A percentile compares a stretch with the other conserved stretches of the same genome.
Conservation (phyloP, 768 basidiomycete species). For the Neoboletus subvelutipes region DNA sequence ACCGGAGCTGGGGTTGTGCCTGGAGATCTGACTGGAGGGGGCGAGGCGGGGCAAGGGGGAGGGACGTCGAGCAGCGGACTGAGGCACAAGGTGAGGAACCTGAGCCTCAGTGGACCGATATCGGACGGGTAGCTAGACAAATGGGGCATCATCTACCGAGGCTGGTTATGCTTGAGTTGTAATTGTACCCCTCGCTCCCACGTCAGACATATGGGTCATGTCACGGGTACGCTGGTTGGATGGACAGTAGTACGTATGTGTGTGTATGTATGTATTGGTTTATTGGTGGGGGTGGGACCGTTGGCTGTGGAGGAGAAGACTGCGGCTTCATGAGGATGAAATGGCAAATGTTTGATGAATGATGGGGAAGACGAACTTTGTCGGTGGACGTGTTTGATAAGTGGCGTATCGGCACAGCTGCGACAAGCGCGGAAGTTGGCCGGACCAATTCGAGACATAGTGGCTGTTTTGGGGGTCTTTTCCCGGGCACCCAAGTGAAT, state of each 20-base stretch:
- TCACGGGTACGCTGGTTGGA: slow-evolving; percentile 6
- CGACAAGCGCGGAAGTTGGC: slow-evolving; percentile 35
- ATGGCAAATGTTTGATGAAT: slow-evolving; percentile 7
- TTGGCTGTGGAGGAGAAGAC: neutral
- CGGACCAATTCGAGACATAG: slow-evolving; percentile 27
- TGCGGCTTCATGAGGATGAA: neutral
- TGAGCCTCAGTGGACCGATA: slow-evolving; percentile 42
- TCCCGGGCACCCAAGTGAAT: slow-evolving; percentile 7
- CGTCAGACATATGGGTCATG: slow-evolving; percentile 12
- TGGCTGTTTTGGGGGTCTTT: slow-evolving; percentile 14
- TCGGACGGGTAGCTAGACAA: slow-evolving; percentile 20
- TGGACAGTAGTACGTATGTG: neutral
- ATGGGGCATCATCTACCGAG: slow-evolving; percentile 23
- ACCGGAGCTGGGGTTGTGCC: slow-evolving; percentile 50
- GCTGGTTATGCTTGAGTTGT: slow-evolving; percentile 6
- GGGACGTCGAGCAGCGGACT: slow-evolving; percentile 36
- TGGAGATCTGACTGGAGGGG: slow-evolving; percentile 37
- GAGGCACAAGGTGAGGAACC: slow-evolving; percentile 48
- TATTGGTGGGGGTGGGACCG: neutral
- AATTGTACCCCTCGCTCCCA: slow-evolving; percentile 23
- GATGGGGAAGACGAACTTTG: slow-evolving; percentile 20
- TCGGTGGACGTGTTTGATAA: slow-evolving; percentile 26
- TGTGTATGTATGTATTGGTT: neutral
- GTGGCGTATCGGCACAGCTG: slow-evolving; percentile 27
- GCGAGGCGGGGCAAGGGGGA: slow-evolving; percentile 23